Evolutionary conservation across 2,329 filamentous ascomycete genomes (phyloP), one percentile per base, ranked within the genome.

Genomic region (Colletotrichum caudatum): DNA sequence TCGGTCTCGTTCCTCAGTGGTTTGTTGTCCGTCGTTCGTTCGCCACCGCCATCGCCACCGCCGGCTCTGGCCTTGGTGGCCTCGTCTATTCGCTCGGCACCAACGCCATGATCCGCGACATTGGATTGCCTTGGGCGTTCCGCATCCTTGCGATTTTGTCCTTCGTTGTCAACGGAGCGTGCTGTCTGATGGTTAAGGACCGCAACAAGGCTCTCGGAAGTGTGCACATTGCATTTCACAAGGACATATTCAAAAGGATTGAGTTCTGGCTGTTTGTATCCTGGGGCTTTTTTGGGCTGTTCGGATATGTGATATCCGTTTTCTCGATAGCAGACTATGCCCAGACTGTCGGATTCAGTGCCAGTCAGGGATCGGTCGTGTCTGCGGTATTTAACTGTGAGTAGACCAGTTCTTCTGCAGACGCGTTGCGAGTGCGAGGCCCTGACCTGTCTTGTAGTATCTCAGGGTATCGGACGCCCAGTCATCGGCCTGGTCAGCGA

Each of bases 261-360:
- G 89, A 93, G 76, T 94, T 92, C 74, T 78, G 90, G 35, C 82
- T 94, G 2, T 83, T 93, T 16, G 79, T 93, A 48, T 84, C 81
- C 2, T 96, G 91, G 84, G 91, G 91, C 9, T 89, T 90, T 80
- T 90, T 95, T 74, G 90, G 87, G 71, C 89, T 95, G 81, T 82
- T 95, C 18, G 92, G 87, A 6, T 95, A 95, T 76, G 86, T 93
- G 35, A 91, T 94, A 5, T 85, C 94, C n/a, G 86, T 94, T 56
- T 95, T 94, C 80, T 92, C 89, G 14, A 82, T 95, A 57, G 90
- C 93, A 18, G 93, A 91, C 78, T 95, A 94, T 77, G 91, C 91
- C 48, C 86, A 88, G 67, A 86, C 86, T 5, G 88, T 94, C 54
- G 93, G 93, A 1, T 86, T 94, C 39, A 85, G 85, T 1, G 84